Conservation (phyloP, 2,329 filamentous ascomycete genomes). For the Fusarium sublunatum region DNA sequence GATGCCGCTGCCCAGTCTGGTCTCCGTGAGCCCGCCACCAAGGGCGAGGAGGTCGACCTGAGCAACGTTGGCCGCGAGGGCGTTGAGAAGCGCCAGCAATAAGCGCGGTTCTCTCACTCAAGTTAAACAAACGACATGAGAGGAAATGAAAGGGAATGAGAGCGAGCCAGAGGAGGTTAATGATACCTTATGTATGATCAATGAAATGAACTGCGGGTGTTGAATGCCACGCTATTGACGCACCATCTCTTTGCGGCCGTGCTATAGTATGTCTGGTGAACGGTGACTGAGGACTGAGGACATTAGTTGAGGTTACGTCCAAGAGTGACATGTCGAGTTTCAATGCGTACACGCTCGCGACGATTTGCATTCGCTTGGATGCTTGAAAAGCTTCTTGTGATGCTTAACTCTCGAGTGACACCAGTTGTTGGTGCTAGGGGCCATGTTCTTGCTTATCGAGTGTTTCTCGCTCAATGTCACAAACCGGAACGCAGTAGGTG, state of each 20-base stretch:
- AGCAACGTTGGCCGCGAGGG: slow-evolving; percentile 72
- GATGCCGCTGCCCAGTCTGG: slow-evolving; percentile 61
- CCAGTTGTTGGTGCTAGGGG: too few relatives aligned
- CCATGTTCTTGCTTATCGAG: too few relatives aligned
- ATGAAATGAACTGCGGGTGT: slow-evolving; percentile 15
- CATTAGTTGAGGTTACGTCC: too few relatives aligned
- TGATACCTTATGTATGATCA: slow-evolving; percentile 28
- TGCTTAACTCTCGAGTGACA: too few relatives aligned
- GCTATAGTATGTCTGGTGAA: not conserved
- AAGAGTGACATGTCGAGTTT: too few relatives aligned
- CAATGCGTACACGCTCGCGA: too few relatives aligned
- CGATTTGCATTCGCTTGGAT: too few relatives aligned
- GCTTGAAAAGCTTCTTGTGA: too few relatives aligned
- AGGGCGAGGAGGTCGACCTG: slow-evolving; percentile 64
- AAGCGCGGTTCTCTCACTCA: slow-evolving; percentile 9
- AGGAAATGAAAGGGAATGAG: not conserved
- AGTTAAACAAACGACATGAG: not conserved
- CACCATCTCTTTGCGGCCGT: not conserved
- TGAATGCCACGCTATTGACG: slow-evolving; percentile 4
- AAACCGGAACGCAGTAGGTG: too few relatives aligned
- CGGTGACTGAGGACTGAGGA: too few relatives aligned
- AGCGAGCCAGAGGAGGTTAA: slow-evolving; percentile 11
- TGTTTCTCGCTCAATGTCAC: too few relatives aligned
- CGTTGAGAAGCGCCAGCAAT: slow-evolving; percentile 32
- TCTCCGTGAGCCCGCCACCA: slow-evolving; percentile 69